Conservation (phyloP, 2,329 filamentous ascomycete species). For the Penicillium nordicum region DNA sequence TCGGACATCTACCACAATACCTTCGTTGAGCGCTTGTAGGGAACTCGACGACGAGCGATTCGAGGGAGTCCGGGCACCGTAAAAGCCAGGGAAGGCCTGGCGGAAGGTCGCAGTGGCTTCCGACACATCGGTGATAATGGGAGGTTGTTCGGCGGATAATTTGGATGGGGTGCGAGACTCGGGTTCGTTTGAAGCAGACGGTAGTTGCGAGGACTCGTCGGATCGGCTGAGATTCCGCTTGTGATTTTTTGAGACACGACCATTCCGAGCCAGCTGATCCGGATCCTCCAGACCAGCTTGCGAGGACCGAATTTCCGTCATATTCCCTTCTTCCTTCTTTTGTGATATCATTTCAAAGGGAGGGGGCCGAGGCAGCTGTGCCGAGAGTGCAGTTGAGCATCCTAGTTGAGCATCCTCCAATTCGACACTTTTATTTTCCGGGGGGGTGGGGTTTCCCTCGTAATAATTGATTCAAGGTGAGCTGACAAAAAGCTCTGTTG, state of each 20-base stretch:
- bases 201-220: conserved; percentile 22
- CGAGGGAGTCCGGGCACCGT: conserved; percentile 38
- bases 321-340: conserved; percentile 23
- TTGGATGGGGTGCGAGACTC: conserved; percentile 24
- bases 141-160: conserved; percentile 27
- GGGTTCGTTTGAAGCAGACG: conserved; percentile 16
- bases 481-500: conserved; percentile 23
- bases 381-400: conserved; percentile 28
- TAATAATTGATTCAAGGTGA: conserved; percentile 22
- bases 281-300: conserved; percentile 32
- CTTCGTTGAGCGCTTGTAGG: conserved; percentile 41
- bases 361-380: conserved; percentile 21
- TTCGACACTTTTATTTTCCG: conserved; percentile 6
- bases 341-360: conserved; percentile 5
- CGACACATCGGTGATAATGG: conserved; percentile 25
- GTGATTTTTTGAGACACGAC: conserved; percentile 21
- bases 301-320: conserved; percentile 32
- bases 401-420: conserved; percentile 30
- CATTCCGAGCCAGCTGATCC: conserved; percentile 25
- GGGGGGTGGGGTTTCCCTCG: not conserved
- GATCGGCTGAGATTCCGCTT: conserved; percentile 20
- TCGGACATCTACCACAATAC: conserved; percentile 36
- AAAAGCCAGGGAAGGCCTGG: conserved; percentile 33
- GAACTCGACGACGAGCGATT: conserved; percentile 44
- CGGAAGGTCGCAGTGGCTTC: conserved; percentile 33